A percentile compares a stretch with the other conserved stretches of the same genome.
These are phyloP conservation scores for Pichia eremophila DNA, from an alignment of 805 yeast species.

Conservation along the genomic window DNA sequence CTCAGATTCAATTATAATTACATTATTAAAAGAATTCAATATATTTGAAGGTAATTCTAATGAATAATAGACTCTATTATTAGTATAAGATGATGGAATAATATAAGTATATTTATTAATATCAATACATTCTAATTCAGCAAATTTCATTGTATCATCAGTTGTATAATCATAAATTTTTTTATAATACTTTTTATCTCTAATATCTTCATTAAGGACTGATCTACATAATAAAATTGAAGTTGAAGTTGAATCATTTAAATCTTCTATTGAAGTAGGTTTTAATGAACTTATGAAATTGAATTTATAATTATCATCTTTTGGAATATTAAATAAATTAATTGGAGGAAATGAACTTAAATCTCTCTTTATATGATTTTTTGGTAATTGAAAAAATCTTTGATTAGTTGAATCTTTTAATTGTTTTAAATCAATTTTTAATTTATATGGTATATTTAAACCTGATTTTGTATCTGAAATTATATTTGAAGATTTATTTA, in stretches of 20 bases:
- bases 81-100: conserved; percentile 46
- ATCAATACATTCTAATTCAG: conserved; percentile 39
- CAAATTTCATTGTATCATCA: conserved; percentile 27
- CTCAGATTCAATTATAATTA: conserved; percentile 36
- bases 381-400: conserved; percentile 22
- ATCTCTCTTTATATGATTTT: conserved; percentile 12
- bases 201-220: conserved; percentile 5
- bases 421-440: conserved; percentile 27
- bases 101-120: conserved; percentile 26
- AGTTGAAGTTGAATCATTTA: conserved; percentile 17
- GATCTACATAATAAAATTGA: conserved; percentile 25
- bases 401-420: conserved; percentile 24
- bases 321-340: conserved; percentile 27
- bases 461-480: conserved; percentile 24
- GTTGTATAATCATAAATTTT: conserved; percentile 31
- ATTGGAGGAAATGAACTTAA: conserved; percentile 20
- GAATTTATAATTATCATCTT: conserved; percentile 23
- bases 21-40: conserved; percentile 36
- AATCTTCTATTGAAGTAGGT: conserved; percentile 18
- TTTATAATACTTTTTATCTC: conserved; percentile 8
- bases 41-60: conserved; percentile 32
- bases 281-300: conserved; percentile 24
- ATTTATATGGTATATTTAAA: conserved; percentile 17
- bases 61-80: conserved; percentile 35
- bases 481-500: conserved; percentile 28